Percentiles rank a stretch among this genome's conserved stretches.
phyloP scores from a whole-genome alignment of 768 basidiomycete genomes.

The Coprinopsis marcescibilis region DNA sequence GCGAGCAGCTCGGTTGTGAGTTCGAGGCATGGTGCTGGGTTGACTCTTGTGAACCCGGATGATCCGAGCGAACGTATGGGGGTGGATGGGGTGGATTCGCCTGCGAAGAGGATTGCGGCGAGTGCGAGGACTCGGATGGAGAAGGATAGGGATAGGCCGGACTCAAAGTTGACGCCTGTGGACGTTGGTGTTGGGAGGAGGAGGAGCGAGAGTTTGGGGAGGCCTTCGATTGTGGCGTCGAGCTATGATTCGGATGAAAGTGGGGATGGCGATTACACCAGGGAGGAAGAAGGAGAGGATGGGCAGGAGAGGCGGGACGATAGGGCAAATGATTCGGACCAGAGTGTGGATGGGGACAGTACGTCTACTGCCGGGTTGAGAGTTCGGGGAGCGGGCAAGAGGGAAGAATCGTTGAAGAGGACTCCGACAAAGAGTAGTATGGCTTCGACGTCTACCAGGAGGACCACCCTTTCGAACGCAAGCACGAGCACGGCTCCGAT shows the following conservation, averaged over 20 bases:
- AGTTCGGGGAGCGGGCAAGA: slow-evolving; percentile 2
- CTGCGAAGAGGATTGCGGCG: slow-evolving; percentile 23
- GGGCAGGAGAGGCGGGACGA: slow-evolving; percentile 12
- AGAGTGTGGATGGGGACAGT: slow-evolving; percentile 6
- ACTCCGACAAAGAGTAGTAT: no score
- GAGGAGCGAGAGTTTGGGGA: background rate
- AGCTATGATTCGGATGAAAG: slow-evolving; percentile 10
- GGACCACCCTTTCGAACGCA: slow-evolving; percentile 5
- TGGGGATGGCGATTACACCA: slow-evolving; percentile 10
- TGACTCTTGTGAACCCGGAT: background rate
- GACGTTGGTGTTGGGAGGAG: background rate
- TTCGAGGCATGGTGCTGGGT: background rate
- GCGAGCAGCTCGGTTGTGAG: background rate
- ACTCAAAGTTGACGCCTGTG: slow-evolving; percentile 66
- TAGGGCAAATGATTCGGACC: slow-evolving; percentile 14
- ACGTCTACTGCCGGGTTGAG: slow-evolving; percentile 4
- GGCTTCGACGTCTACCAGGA: slow-evolving; percentile 2
- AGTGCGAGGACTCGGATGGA: slow-evolving; percentile 17
- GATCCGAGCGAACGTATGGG: background rate
- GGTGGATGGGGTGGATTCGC: slow-evolving; percentile 17
- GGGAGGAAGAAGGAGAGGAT: slow-evolving; percentile 10
- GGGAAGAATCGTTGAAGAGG: slow-evolving; percentile 9
- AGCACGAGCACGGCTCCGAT: slow-evolving; percentile 9
- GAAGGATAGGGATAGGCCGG: slow-evolving; percentile 45
- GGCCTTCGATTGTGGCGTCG: background rate